Evolutionary conservation across 176 grass and related monocot genomes (phyloP).

Genomic region (sorghum (Sorghum bicolor)): DNA sequence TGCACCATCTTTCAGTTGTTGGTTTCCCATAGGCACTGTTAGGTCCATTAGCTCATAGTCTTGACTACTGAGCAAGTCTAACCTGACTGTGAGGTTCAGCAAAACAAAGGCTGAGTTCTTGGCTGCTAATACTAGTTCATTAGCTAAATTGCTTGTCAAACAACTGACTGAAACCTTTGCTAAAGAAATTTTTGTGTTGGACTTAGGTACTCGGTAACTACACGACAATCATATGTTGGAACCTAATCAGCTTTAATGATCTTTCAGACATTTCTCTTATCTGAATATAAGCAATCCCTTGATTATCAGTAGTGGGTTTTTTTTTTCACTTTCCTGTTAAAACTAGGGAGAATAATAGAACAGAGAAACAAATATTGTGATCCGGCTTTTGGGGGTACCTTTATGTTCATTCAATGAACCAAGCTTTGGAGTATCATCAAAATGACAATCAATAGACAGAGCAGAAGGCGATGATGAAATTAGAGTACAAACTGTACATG

Average conservation of each 20-base stretch:
- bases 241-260: background rate
- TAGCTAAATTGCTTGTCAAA: conserved; percentile 13
- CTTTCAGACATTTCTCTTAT: conserved; percentile 10
- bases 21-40: conserved; percentile 9
- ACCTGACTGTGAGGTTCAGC: background rate
- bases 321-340: background rate
- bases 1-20: background rate
- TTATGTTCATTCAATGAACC: background rate
- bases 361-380: background rate
- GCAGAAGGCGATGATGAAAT: background rate
- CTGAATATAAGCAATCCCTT: conserved; percentile 8
- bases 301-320: background rate
- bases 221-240: background rate
- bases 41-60: background rate
- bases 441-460: conserved; percentile 21
- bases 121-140: background rate
- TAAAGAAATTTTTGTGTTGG: background rate
- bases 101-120: background rate
- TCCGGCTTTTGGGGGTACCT: background rate
- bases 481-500: conserved; percentile 15
- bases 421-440: background rate
- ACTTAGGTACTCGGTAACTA: background rate
- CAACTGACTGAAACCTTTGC: background rate
- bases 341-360: background rate
- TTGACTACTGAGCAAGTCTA: background rate